These are phyloP conservation scores for Oxyria digyna DNA, from an alignment of 148 eudicot species.

Conservation along the genomic window DNA sequence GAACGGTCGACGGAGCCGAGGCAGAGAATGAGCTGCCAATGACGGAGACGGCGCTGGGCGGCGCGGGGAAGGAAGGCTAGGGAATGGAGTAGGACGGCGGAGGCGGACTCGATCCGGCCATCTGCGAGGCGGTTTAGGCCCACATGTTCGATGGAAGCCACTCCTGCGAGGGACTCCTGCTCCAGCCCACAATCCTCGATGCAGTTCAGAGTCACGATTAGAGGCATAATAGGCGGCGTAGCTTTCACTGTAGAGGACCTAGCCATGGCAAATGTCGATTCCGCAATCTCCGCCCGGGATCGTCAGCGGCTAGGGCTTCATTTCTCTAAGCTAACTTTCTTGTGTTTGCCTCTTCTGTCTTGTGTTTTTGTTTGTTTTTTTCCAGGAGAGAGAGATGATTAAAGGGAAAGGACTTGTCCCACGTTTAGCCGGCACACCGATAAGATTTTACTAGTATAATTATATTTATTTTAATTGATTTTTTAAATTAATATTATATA, in stretches of 20 bases:
- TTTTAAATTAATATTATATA: too few relatives aligned
- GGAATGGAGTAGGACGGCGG: constrained; percentile 83
- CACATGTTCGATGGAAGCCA: constrained; percentile 71
- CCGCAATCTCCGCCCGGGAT: constrained; percentile 9
- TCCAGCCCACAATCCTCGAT: constrained; percentile 66
- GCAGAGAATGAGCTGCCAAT: constrained; percentile 84
- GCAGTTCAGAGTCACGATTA: constrained; percentile 85
- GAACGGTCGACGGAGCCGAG: constrained; percentile 89
- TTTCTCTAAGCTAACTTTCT: neutral
- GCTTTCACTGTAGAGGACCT: constrained; percentile 10
- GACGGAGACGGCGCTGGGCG: constrained; percentile 89
- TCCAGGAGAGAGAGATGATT: neutral
- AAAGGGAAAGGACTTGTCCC: neutral
- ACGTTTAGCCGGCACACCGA: constrained; percentile 10
- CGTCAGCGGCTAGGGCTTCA: constrained; percentile 8
- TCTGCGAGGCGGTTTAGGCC: constrained; percentile 62
- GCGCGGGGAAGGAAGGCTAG: constrained; percentile 96
- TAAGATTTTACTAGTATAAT: too few relatives aligned
- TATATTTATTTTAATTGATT: too few relatives aligned
- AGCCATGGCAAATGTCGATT: neutral
- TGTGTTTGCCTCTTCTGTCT: too few relatives aligned
- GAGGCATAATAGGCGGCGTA: constrained; percentile 36
- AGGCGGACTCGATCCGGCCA: constrained; percentile 66
- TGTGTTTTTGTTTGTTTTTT: too few relatives aligned
- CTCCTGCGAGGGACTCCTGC: constrained; percentile 49